Base-by-base conservation (phyloP, 306 rosid species). In the Notholithocarpus densiflorus region DNA sequence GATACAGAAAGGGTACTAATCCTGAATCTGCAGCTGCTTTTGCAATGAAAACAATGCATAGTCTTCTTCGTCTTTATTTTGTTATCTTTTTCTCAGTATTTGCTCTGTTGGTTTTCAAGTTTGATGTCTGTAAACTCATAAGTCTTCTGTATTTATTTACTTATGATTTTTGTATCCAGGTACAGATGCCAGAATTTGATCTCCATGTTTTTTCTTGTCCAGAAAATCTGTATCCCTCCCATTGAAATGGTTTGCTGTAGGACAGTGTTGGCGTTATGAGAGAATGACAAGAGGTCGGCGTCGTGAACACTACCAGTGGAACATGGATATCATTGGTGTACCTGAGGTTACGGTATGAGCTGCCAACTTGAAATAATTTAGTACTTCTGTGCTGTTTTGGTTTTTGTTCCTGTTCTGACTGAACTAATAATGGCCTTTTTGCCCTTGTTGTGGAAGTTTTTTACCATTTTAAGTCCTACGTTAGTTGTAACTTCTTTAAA, bases 261-360 rank as follows among this genome's bases (percentile, higher is more conserved):
- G 98, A 74, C 98, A 92, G 76, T 95, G 98, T 76, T 95, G 98
- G 98, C 92, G 98, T 62, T 95, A 95, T 32, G 98, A 95, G 88
- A 90, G 98, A 82, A 92, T 94, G 98, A 94, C 97, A 18, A 94
- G 97, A 84, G 97, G 98, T 13, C 90, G 98, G 71, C 95, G 96
- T 52, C 87, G 98, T 56, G 98, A 94, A 89, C 98, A 94, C 76
- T 94, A 92, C 65, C 98, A 95, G 64, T 95, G 98, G 98, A 95
- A 95, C 77, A 95, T 95, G 98, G 98, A 95, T 82, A 91, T 92
- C 71, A 85, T 95, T 73, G 98, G 98, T 82, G 96, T 95, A 64
- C 89, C 94, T 17, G 98, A 89, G 60, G 94, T 95, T 74, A 90
- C 79, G 89, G 98, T 92, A 91, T 76, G 90, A 62, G 72, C 77